phyloP scores from a whole-genome alignment of 108 stramenopile species.

The Aurantiochytrium sp. region DNA sequence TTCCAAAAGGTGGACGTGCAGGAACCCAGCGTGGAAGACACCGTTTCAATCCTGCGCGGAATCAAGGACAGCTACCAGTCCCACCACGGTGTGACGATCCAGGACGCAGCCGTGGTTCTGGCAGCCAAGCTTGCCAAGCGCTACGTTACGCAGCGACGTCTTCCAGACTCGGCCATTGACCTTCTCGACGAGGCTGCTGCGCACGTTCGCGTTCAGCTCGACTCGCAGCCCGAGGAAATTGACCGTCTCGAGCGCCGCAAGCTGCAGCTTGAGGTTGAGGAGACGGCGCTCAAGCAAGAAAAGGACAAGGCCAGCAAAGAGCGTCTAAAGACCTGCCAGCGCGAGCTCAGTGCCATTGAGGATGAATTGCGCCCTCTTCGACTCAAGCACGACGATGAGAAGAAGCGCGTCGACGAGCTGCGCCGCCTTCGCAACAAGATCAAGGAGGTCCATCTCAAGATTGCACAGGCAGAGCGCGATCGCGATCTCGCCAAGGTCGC shows the following conservation, averaged over 20 bases:
- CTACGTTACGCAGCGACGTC: constrained; percentile 83
- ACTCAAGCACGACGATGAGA: constrained; percentile 67
- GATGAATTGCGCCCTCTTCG: constrained; percentile 54
- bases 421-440: constrained; percentile 74
- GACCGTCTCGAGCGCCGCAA: constrained; percentile 76
- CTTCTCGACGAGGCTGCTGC: constrained; percentile 93
- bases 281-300: constrained; percentile 69
- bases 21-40: constrained; percentile 85
- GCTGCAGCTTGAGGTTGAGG: constrained; percentile 86
- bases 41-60: constrained; percentile 85
- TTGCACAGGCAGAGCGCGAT: constrained; percentile 70
- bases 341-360: constrained; percentile 60
- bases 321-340: constrained; percentile 52
- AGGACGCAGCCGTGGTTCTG: constrained; percentile 77
- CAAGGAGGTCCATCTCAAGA: constrained; percentile 64
- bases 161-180: constrained; percentile 93
- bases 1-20: constrained; percentile 84
- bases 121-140: constrained; percentile 84
- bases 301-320: constrained; percentile 69
- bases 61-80: constrained; percentile 81
- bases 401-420: constrained; percentile 69
- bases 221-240: constrained; percentile 73
- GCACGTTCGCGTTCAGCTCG: constrained; percentile 75
- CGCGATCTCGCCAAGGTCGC: constrained; percentile 84
- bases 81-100: constrained; percentile 87